Evolutionary conservation across 805 yeast species (phyloP).

Genomic region (Aciculoconidium aculeatum): DNA sequence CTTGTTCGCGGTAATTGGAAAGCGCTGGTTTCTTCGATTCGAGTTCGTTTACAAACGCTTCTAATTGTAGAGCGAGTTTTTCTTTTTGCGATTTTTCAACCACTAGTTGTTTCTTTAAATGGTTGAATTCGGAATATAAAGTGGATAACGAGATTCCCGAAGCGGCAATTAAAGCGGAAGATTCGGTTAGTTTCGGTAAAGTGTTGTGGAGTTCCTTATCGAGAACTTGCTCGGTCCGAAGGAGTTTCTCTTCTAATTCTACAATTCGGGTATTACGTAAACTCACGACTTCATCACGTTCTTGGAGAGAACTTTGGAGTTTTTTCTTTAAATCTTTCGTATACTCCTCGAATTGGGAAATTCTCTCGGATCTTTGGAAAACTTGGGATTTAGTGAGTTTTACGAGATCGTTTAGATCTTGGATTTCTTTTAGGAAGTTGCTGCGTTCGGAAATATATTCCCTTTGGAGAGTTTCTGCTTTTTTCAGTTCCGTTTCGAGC

Average conservation of each 20-base stretch:
- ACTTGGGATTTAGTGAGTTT: constrained; percentile 50
- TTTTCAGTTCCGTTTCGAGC: too few relatives aligned
- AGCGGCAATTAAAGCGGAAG: constrained; percentile 47
- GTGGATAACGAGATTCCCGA: constrained; percentile 59
- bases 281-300: constrained; percentile 36
- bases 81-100: constrained; percentile 69
- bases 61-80: constrained; percentile 63
- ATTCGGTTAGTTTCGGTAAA: constrained; percentile 44
- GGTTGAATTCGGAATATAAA: constrained; percentile 57
- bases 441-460: constrained; percentile 22
- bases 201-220: constrained; percentile 34
- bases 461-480: constrained; percentile 14
- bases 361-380: constrained; percentile 46
- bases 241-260: constrained; percentile 30
- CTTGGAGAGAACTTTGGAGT: constrained; percentile 28
- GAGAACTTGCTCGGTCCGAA: constrained; percentile 36
- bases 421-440: constrained; percentile 26
- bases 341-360: constrained; percentile 46
- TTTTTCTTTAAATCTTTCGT: constrained; percentile 36
- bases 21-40: constrained; percentile 76
- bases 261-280: too few relatives aligned
- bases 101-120: constrained; percentile 58
- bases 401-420: constrained; percentile 55
- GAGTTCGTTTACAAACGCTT: constrained; percentile 65
- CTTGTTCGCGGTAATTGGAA: constrained; percentile 55